Evolutionary conservation across 345 rosid species (phyloP), one percentile per base, ranked within the genome.

Genomic region (Noccaea bulbosa): DNA sequence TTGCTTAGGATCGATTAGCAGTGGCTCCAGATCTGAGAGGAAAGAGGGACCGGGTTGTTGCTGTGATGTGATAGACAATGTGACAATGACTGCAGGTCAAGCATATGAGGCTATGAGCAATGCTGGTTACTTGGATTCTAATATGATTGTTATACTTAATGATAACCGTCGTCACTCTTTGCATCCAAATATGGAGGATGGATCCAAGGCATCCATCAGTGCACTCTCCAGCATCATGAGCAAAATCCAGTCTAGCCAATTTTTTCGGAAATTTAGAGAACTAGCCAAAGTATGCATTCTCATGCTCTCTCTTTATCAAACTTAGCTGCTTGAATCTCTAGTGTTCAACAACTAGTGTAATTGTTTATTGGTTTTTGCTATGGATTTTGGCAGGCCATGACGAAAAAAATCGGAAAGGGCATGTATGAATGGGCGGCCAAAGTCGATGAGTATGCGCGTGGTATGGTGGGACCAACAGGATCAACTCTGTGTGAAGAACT

Each of bases 381-480:
- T 62, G 70, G 32, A 54, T 37, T 11, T 67, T 79, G 38, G 64
- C 58, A 87, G 97, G 98, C 82, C 40, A 78, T 90, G 75, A 93
- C 97, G 43, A 93, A 93, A 80, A 87, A 74, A 72, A 87, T 93
- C 5, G 96, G 96, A 67, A 77, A 39, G 74, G 93, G 93, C 10
- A 88, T 90, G 93, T 86, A 93, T 71, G 97, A 88, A 71, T 83
- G 86, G 83, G 97, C 97, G 35, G 98, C 98, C 73, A 90, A 93
- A 84, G 87, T 93, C 47, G 98, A 93, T 75, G 97, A 93, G 84
- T 93, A 87, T 81, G 93, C 97, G 20, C 96, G 98, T 71, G 98
- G 98, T 77, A 80, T 93, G 96, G 79, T 93, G 22, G 97, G 98
- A 77, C 97, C 98, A 51, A 77, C 63, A 8, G 98, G 98, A 69